These are phyloP conservation scores for Penicillium simplicissimum DNA, from an alignment of 495 filamentous ascomycete species.

Conservation along the genomic window DNA sequence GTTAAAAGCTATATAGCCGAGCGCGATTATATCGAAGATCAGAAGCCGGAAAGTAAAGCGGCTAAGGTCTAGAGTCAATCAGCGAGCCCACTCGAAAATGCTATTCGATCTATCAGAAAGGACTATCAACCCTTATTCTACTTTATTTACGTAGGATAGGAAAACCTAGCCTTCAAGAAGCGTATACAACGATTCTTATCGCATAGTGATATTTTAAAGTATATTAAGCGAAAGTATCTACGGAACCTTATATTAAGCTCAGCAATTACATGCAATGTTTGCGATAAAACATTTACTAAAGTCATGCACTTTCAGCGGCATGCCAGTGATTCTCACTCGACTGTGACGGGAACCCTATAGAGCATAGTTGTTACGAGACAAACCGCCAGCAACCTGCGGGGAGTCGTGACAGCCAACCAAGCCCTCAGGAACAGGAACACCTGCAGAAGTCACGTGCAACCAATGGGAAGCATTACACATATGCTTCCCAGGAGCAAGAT, in stretches of 20 bases:
- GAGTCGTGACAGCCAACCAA: no score
- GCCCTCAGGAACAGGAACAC: no score
- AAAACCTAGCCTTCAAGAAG: conserved; percentile 27
- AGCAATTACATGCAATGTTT: conserved; percentile 22
- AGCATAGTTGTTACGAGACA: no score
- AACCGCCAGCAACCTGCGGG: no score
- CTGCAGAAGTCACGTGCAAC: no score
- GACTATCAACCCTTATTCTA: conserved; percentile 37
- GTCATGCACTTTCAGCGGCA: conserved; percentile 23
- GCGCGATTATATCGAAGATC: not conserved
- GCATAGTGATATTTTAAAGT: conserved; percentile 39
- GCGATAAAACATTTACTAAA: conserved; percentile 15
- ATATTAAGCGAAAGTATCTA: conserved; percentile 45
- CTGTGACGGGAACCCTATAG: conserved; percentile 13
- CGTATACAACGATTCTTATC: conserved; percentile 31
- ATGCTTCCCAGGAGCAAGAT: no score
- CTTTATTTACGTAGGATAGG: conserved; percentile 41
- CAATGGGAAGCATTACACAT: no score
- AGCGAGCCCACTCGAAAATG: conserved; percentile 12
- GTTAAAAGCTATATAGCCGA: not conserved
- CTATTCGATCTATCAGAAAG: conserved; percentile 28
- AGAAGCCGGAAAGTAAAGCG: not conserved
- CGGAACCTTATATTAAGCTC: conserved; percentile 23
- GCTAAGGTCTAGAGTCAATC: not conserved
- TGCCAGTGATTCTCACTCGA: conserved; percentile 22